Evolutionary conservation across 2,329 filamentous ascomycete genomes (phyloP).

Genomic region (Beauveria australis): DNA sequence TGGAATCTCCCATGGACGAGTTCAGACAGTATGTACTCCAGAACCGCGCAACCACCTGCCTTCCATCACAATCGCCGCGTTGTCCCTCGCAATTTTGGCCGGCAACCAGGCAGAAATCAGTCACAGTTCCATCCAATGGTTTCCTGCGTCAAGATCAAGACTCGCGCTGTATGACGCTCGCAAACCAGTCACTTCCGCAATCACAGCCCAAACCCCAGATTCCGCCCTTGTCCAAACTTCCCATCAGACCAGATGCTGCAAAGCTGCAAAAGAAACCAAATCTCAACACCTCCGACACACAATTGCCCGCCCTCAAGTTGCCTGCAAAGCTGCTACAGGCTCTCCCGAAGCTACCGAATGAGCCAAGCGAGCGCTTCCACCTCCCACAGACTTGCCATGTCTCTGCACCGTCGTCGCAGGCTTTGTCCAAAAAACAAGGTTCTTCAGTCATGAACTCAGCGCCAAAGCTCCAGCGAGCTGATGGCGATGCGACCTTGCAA

Average conservation of each 20-base stretch:
- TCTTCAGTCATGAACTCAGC: neutral
- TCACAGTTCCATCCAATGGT: constrained; percentile 1
- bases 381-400: neutral
- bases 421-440: neutral
- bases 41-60: neutral
- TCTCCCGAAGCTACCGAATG: constrained; percentile 45
- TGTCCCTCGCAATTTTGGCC: constrained; percentile 2
- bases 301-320: constrained; percentile 20
- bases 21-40: constrained; percentile 46
- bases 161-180: neutral
- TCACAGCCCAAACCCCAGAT: neutral
- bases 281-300: constrained; percentile 21
- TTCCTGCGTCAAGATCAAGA: constrained; percentile 1
- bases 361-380: constrained; percentile 31
- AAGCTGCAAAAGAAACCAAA: constrained; percentile 38
- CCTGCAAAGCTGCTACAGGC: constrained; percentile 25
- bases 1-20: constrained; percentile 44
- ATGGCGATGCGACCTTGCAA: neutral
- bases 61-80: constrained; percentile 11
- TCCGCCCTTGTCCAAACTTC: neutral
- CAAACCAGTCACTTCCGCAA: neutral
- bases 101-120: constrained; percentile 6
- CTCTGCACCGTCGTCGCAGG: neutral
- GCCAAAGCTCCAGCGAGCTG: constrained; percentile 9
- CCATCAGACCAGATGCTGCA: constrained; percentile 25